Percentiles rank a stretch among this genome's conserved stretches.
phyloP scores from a whole-genome alignment of 106 monocot genomes.

The Platanthera guangdongensis region DNA sequence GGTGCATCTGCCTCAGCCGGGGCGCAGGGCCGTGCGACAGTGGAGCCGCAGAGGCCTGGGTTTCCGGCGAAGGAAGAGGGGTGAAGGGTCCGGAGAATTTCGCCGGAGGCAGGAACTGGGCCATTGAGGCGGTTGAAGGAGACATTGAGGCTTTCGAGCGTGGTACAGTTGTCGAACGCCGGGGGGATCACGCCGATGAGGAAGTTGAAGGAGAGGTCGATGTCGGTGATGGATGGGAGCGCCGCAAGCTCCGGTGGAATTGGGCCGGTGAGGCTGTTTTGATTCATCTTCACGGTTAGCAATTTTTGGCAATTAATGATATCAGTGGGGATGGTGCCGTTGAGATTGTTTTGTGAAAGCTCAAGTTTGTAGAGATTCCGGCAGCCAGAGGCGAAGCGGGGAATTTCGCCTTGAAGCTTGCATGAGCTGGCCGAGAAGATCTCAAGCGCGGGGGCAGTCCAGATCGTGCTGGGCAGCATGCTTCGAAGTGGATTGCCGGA shows the following conservation, averaged over 20 bases:
- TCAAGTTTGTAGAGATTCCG: slow-evolving; percentile 66
- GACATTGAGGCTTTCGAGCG: slow-evolving; percentile 77
- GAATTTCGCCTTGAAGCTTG: slow-evolving; percentile 46
- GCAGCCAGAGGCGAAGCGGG: slow-evolving; percentile 55
- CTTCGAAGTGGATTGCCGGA: slow-evolving; percentile 49
- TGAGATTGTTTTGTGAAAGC: slow-evolving; percentile 42
- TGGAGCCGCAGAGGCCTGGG: slow-evolving; percentile 48
- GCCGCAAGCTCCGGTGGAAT: slow-evolving; percentile 57
- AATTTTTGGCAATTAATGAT: slow-evolving; percentile 52
- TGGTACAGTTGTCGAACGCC: slow-evolving; percentile 62
- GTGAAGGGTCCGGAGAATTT: slow-evolving; percentile 31
- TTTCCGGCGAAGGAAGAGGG: slow-evolving; percentile 60
- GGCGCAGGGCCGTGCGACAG: slow-evolving; percentile 28
- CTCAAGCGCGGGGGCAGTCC: slow-evolving; percentile 45
- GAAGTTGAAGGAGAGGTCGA: slow-evolving; percentile 61
- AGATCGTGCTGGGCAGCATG: slow-evolving; percentile 38
- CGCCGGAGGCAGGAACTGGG: slow-evolving; percentile 22
- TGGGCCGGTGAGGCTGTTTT: slow-evolving; percentile 47
- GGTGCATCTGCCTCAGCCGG: not conserved
- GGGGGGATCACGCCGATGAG: slow-evolving; percentile 56
- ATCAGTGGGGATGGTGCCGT: slow-evolving; percentile 58
- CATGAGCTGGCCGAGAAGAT: slow-evolving; percentile 62
- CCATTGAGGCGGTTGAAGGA: slow-evolving; percentile 70
- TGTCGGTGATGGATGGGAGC: slow-evolving; percentile 71
- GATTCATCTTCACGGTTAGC: slow-evolving; percentile 43